Conservation (phyloP, 1,284 basidiomycete species). For the Apiotrichum montevideense region DNA sequence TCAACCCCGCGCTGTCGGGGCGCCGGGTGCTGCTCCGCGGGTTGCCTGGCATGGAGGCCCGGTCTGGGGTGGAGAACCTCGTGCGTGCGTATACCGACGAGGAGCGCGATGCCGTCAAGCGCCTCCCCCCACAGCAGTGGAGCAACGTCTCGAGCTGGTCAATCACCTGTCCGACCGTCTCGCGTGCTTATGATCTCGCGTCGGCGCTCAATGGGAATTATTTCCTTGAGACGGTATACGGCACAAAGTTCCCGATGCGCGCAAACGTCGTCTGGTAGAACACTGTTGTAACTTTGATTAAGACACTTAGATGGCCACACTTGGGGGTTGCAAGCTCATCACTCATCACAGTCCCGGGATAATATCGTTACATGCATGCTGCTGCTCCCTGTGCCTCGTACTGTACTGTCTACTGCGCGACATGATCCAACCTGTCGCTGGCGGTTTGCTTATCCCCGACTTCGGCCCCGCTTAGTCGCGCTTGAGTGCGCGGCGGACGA, state of each 20-base stretch:
- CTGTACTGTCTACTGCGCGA: slow-evolving; percentile 6
- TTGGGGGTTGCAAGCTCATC: not conserved
- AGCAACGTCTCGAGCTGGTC: slow-evolving; percentile 12
- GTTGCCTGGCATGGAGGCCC: slow-evolving; percentile 4
- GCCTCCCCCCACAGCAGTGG: not conserved
- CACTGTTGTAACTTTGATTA: not conserved
- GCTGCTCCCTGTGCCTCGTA: slow-evolving; percentile 6
- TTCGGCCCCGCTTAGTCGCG: slow-evolving; percentile 33
- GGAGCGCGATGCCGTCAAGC: not conserved
- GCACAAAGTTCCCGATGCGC: slow-evolving; percentile 22
- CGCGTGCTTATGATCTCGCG: slow-evolving; percentile 22
- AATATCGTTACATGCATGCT: slow-evolving; percentile 23
- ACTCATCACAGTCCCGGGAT: not conserved
- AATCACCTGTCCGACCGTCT: slow-evolving; percentile 23
- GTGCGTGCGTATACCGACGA: slow-evolving; percentile 2
- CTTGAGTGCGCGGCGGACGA: slow-evolving; percentile 42
- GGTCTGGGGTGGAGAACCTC: not conserved
- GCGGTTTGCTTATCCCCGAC: no score
- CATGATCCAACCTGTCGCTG: not conserved
- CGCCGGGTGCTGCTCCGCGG: slow-evolving; percentile 11
- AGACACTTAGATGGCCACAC: no score
- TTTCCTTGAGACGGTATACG: slow-evolving; percentile 13
- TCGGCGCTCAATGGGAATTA: slow-evolving; percentile 23
- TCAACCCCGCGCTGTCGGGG: not conserved
- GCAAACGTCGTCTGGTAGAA: slow-evolving; percentile 23